Evolutionary conservation across 129 eudicot genomes (phyloP), one percentile per base, ranked within the genome.

Genomic region (Escallonia rubra): DNA sequence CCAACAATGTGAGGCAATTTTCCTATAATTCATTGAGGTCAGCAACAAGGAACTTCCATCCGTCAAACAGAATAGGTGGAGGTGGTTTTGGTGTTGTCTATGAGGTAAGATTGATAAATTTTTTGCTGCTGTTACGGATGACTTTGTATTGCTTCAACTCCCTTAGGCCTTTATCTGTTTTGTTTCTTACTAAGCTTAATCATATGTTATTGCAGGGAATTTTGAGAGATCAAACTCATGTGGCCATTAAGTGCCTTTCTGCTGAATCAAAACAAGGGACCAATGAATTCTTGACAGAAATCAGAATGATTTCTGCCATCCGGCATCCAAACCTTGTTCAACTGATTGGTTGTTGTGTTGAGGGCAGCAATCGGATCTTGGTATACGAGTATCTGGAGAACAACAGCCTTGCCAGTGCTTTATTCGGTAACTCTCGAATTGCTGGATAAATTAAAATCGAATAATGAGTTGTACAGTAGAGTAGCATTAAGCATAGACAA

Each of bases 51-150:
- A 56, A 79, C 66, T 91, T 91, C 71, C 86, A 90, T 74, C 90
- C 88, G 7, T 81, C 87, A 11, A 85, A 81, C 64, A 83, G 47
- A 68, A 81, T 91, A 6, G 96, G 93, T 3, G 67, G 83, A 65
- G 97, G 97, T 60, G 97, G 96, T 67, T 91, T 80, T 70, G 91
- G 92, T 53, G 83, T 88, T 39, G 95, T 83, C 53, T 73, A 83
- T 46, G 78, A 63, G 87, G 91, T 85, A 78, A 51, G 61, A 62
- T 72, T 11, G 42, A 4, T 14, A 3, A 46, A 23, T 23, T 23
- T 23, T 23, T 23, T 23, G 34, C 34, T 23, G 34, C 34, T 23
- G 34, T 23, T 23, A 23, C 34, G 34, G 34, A 23, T 23, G 34
- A 23, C 34, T 23, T 23, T 23, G 34, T 23, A 23, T 23, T 23